Conservation (phyloP, 352 stramenopile genomes). For the Halophytophthora polymorphica region DNA sequence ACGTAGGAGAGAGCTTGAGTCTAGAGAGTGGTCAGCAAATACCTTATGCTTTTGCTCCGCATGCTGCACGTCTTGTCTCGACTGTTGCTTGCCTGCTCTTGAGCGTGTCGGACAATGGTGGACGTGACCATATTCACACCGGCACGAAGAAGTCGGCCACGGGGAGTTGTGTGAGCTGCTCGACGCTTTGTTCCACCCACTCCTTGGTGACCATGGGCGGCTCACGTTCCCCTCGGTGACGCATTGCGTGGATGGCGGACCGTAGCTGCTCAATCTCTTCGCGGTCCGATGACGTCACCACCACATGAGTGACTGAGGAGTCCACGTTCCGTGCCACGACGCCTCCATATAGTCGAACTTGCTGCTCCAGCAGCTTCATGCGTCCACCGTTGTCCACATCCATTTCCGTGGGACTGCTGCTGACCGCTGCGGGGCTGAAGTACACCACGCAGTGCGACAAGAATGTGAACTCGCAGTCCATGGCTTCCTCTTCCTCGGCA, state of each 20-base stretch:
- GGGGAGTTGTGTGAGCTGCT: constrained; percentile 44
- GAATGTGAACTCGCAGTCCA: constrained; percentile 67
- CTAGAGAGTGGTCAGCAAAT: constrained; percentile 11
- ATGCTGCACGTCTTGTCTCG: no score
- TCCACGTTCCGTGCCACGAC: constrained; percentile 36
- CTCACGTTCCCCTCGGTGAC: constrained; percentile 40
- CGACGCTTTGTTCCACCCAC: constrained; percentile 56
- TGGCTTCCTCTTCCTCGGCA: constrained; percentile 63
- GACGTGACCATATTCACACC: constrained; percentile 28
- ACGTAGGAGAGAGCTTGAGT: constrained; percentile 7
- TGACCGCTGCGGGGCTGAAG: constrained; percentile 20
- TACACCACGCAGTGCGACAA: constrained; percentile 76
- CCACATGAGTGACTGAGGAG: constrained; percentile 57
- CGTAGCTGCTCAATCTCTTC: constrained; percentile 35
- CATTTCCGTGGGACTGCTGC: constrained; percentile 9
- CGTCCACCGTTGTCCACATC: constrained; percentile 22
- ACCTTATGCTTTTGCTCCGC: constrained; percentile 33
- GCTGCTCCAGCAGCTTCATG: constrained; percentile 58
- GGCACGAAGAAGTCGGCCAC: constrained; percentile 52
- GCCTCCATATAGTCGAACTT: constrained; percentile 57
- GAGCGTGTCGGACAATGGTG: no score
- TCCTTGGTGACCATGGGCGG: constrained; percentile 53
- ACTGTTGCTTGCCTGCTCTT: no score
- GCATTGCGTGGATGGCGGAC: constrained; percentile 43
- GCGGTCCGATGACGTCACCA: constrained; percentile 32